Evolutionary conservation across 257 asterid species (phyloP).

Genomic region (Salvia rosmarinus): DNA sequence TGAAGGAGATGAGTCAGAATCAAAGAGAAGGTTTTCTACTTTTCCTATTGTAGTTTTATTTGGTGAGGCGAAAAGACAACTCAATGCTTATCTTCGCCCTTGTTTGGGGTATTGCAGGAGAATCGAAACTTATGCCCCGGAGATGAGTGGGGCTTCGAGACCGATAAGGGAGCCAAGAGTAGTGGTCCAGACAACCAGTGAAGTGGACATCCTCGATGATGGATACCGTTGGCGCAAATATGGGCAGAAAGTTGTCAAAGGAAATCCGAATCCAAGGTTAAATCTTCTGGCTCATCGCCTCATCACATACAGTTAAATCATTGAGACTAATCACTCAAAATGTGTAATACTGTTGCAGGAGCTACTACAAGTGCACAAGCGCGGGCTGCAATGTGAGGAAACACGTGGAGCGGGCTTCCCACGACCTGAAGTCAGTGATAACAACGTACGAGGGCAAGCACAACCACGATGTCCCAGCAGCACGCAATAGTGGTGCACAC

Average conservation of each 20-base stretch:
- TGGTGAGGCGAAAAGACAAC: background rate
- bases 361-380: conserved; percentile 92
- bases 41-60: conserved; percentile 10
- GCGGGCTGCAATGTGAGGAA: conserved; percentile 80
- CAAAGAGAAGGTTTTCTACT: conserved; percentile 73
- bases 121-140: conserved; percentile 53
- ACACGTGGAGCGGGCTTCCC: conserved; percentile 91
- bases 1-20: conserved; percentile 82
- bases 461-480: conserved; percentile 86
- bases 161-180: conserved; percentile 88
- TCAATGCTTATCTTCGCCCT: background rate
- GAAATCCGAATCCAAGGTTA: conserved; percentile 97
- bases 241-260: conserved; percentile 93
- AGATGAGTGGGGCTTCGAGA: conserved; percentile 52
- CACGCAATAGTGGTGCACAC: conserved; percentile 64
- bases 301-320: background rate
- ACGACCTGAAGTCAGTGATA: conserved; percentile 75
- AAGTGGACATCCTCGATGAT: conserved; percentile 87
- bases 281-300: conserved; percentile 30
- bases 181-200: conserved; percentile 93
- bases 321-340: background rate
- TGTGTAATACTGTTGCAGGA: conserved; percentile 51
- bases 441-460: conserved; percentile 93
- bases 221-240: conserved; percentile 98
- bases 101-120: conserved; percentile 46